Base-by-base conservation (phyloP, 1,284 basidiomycete genomes). In the Cerioporus squamosus region DNA sequence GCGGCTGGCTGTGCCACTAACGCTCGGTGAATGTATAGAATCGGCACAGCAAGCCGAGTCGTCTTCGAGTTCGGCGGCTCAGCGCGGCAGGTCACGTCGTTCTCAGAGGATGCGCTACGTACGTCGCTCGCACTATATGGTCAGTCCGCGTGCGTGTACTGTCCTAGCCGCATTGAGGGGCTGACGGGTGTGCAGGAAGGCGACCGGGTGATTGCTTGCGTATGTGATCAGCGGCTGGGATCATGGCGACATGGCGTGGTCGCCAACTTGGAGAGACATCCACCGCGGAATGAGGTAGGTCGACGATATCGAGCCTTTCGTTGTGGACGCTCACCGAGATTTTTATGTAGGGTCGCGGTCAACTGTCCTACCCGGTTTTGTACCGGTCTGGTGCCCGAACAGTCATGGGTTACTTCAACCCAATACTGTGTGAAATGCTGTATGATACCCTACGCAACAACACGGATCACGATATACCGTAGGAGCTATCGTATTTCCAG, bases 221-320 rank as follows among this genome's bases (percentile, higher is more conserved):
- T 44, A 18, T 52, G 51, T 26, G 51, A 52, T 9, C 12, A 33
- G 5, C 29, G 18, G 14, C 39, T 52, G 10, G 51, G 39, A 12
- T 42, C 26, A 17, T 59, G 57, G 51, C 40, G 57, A 4, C 52
- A 53, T 6, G 57, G 57, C 0, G 48, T 45, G 2, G 43, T 59
- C 22, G 52, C 57, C 5, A 36, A 51, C 26, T 42, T 59, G 22
- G 17, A 39, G 0, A 29, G 40, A 15, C 36, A 46, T 10, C 51
- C 51, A 5, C 52, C 47, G 2, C 43, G 36, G 4, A 8, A 20
- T n/a, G 42, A 53, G 36, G 57, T 59, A 31, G 33, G 46, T 53
- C 7, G 40, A n/a, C 40, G 15, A 18, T 9, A 5, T n/a, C 8
- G 2, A 10, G 18, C 9, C 36, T 6, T 2, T 9, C 24, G 24